These are phyloP conservation scores for Xylaria venustula DNA, from an alignment of 495 filamentous ascomycete species.

Conservation along the genomic window DNA sequence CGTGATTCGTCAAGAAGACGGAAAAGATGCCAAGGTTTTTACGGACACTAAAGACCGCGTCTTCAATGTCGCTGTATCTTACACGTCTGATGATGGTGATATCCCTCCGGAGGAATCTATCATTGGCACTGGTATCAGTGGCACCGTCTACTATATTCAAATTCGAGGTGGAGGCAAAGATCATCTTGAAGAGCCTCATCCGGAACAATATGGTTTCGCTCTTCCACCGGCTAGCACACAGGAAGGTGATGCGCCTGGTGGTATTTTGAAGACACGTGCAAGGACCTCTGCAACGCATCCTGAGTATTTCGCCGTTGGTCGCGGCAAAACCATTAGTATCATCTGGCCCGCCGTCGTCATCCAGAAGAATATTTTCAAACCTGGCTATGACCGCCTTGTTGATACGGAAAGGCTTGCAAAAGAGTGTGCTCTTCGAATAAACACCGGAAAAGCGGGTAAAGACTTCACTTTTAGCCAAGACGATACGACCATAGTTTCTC, in stretches of 20 bases:
- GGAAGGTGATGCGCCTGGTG: slow-evolving; percentile 78
- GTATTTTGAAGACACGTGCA: slow-evolving; percentile 92
- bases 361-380: slow-evolving; percentile 65
- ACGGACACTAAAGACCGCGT: slow-evolving; percentile 82
- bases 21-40: slow-evolving; percentile 84
- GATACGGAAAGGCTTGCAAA: slow-evolving; percentile 83
- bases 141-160: slow-evolving; percentile 87
- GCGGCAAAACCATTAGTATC: slow-evolving; percentile 92
- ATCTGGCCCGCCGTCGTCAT: slow-evolving; percentile 78
- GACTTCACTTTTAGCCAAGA: slow-evolving; percentile 97
- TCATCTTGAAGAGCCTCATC: slow-evolving; percentile 64
- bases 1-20: slow-evolving; percentile 91
- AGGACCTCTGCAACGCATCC: slow-evolving; percentile 83
- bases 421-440: slow-evolving; percentile 84
- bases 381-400: slow-evolving; percentile 68
- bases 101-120: slow-evolving; percentile 66
- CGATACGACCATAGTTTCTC: slow-evolving; percentile 87
- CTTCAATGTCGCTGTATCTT: slow-evolving; percentile 86
- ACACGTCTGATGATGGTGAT: slow-evolving; percentile 47
- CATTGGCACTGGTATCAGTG: slow-evolving; percentile 88
- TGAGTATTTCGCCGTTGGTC: slow-evolving; percentile 90
- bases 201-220: slow-evolving; percentile 75
- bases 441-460: slow-evolving; percentile 96
- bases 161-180: slow-evolving; percentile 70
- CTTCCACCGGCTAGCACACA: slow-evolving; percentile 74